Evolutionary conservation across 305 asterid species (phyloP), one percentile per base, ranked within the genome.

Genomic region (Ilex paraguariensis): DNA sequence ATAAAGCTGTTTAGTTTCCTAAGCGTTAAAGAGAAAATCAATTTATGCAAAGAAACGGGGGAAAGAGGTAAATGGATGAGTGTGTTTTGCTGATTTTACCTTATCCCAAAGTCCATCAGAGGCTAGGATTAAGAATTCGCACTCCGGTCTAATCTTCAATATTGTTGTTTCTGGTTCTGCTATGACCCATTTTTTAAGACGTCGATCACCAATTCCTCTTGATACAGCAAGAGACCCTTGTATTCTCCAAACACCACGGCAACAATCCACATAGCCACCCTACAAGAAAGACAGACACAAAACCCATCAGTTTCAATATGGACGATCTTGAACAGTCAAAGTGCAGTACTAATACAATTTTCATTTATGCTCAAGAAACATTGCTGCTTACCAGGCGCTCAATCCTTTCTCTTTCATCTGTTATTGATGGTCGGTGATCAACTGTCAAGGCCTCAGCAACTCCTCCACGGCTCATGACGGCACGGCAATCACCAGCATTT

Each of bases 81-180:
- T 45, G 30, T 12, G 33, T 28, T 55, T 14, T 6, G 33, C 49
- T 1, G 58, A 61, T 45, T 45, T 66, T 73, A 87, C 96, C 75
- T 77, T 74, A 60, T 89, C 95, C 97, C 97, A 89, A 54, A 89
- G 77, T 63, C 97, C 95, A 71, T 89, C 97, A 13, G 97, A 84
- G 36, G 95, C 97, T 54, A 89, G 66, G 80, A 89, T 80, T 68
- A 89, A 69, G 66, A 89, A 89, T 74, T 89, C 97, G 64, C 75
- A 73, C 16, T 87, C 84, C 39, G 85, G 80, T 56, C 48, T 36
- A 63, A 85, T 70, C 62, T 65, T 67, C 67, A 84, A 7, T 6
- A 72, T 67, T 64, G 76, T 74, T 6, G 87, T 79, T 46, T 58
- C 84, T 3, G 97, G 95, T 59, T 84, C 95, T 52, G 94, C 83